Conservation (phyloP, 2,329 filamentous ascomycete species). For the Plectosphaerella sp. region DNA sequence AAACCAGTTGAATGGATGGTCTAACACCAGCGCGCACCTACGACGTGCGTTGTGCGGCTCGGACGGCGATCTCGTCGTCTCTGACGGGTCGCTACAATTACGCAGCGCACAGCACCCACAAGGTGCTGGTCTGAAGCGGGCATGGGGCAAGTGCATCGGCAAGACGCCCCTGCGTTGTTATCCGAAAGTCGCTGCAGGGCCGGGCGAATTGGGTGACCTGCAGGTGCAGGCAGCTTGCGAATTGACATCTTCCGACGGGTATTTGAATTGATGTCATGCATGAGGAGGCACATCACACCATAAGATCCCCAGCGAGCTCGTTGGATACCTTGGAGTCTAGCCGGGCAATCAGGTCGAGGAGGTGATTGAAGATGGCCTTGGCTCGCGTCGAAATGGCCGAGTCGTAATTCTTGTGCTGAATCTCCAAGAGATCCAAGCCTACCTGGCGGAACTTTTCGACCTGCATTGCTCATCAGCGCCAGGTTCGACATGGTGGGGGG, state of each 20-base stretch:
- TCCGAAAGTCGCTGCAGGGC: too few relatives aligned
- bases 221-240: too few relatives aligned
- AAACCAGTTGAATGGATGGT: too few relatives aligned
- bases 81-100: too few relatives aligned
- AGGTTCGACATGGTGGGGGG: background rate
- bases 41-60: too few relatives aligned
- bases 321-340: constrained; percentile 39
- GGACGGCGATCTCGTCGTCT: too few relatives aligned
- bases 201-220: too few relatives aligned
- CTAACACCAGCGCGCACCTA: too few relatives aligned
- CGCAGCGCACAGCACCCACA: too few relatives aligned
- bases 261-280: background rate
- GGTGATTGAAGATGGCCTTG: constrained; percentile 29
- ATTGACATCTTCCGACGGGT: background rate
- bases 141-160: too few relatives aligned
- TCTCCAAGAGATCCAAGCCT: constrained; percentile 30
- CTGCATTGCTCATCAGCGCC: constrained; percentile 12
- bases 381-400: constrained; percentile 32
- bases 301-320: constrained; percentile 18
- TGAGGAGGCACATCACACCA: background rate
- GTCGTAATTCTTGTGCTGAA: constrained; percentile 30
- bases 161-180: too few relatives aligned
- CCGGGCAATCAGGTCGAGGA: constrained; percentile 34
- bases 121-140: too few relatives aligned
- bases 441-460: constrained; percentile 35